Conservation (phyloP, 345 rosid species). For the Populus davidiana region DNA sequence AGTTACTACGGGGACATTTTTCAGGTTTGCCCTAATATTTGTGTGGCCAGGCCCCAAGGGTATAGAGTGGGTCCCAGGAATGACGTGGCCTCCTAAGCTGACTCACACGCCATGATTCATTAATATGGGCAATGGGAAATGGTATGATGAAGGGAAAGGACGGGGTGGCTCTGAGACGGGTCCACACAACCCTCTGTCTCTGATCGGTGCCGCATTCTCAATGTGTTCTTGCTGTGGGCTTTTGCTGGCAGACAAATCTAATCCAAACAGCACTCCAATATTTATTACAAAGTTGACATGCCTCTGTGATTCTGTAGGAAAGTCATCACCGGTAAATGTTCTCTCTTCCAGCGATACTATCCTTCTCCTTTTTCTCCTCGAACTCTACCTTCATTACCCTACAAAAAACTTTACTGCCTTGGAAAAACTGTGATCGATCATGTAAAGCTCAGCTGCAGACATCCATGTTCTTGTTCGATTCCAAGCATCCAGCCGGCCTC, state of each 20-base stretch:
- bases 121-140: conserved; percentile 18
- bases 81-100: conserved; percentile 22
- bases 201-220: conserved; percentile 12
- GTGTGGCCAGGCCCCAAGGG: neutral
- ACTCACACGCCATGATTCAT: conserved; percentile 23
- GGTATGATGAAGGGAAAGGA: conserved; percentile 19
- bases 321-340: no score
- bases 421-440: neutral
- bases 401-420: no score
- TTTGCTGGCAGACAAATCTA: conserved; percentile 11
- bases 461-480: no score
- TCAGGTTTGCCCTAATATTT: no score
- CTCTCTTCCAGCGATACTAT: no score
- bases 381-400: neutral
- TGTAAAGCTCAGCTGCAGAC: neutral
- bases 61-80: conserved; percentile 22
- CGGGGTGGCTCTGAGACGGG: conserved; percentile 13
- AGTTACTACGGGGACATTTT: no score
- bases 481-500: no score
- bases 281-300: neutral
- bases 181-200: conserved; percentile 23
- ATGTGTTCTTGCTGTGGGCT: neutral
- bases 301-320: neutral
- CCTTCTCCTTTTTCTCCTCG: no score
- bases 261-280: neutral